Conservation (phyloP, 2,329 filamentous ascomycete genomes). For the Hypoxylon rubiginosum region DNA sequence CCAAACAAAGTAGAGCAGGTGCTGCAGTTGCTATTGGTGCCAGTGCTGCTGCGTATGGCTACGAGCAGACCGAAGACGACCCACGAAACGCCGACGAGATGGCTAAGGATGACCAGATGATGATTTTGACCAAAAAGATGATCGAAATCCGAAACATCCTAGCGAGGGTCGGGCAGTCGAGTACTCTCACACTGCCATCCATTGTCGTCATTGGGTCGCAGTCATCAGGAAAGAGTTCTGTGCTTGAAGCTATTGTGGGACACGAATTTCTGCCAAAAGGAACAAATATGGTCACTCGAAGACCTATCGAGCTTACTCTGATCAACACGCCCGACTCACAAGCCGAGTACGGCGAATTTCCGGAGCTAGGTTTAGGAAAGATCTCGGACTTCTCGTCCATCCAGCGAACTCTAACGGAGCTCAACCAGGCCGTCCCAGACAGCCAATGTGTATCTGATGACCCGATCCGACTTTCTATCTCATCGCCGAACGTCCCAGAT, state of each 20-base stretch:
- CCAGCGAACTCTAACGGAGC: constrained; percentile 92
- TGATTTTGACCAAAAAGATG: constrained; percentile 99
- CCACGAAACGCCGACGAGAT: constrained; percentile 71
- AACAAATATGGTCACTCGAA: constrained; percentile 97
- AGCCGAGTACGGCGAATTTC: constrained; percentile 95
- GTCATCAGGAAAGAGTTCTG: constrained; percentile 97
- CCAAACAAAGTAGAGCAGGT: constrained; percentile 71
- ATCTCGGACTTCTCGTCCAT: constrained; percentile 94
- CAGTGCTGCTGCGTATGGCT: constrained; percentile 82
- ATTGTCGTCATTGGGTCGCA: constrained; percentile 99
- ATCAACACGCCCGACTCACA: constrained; percentile 92
- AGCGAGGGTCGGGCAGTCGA: constrained; percentile 91
- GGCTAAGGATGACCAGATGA: constrained; percentile 97
- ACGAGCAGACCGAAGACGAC: constrained; percentile 78
- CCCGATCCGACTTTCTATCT: constrained; percentile 94
- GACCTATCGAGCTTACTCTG: constrained; percentile 95
- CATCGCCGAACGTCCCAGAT: constrained; percentile 95
- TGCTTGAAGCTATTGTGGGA: constrained; percentile 95
- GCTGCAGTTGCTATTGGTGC: constrained; percentile 77
- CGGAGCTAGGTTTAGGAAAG: constrained; percentile 87
- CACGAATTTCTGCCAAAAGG: constrained; percentile 98
- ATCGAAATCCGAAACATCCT: constrained; percentile 96
- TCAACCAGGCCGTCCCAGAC: constrained; percentile 93
- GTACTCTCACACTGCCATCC: constrained; percentile 87
- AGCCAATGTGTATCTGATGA: constrained; percentile 95